These are phyloP conservation scores for Colletotrichum lindemuthianum DNA, from an alignment of 2,329 filamentous ascomycete genomes.

Conservation along the genomic window DNA sequence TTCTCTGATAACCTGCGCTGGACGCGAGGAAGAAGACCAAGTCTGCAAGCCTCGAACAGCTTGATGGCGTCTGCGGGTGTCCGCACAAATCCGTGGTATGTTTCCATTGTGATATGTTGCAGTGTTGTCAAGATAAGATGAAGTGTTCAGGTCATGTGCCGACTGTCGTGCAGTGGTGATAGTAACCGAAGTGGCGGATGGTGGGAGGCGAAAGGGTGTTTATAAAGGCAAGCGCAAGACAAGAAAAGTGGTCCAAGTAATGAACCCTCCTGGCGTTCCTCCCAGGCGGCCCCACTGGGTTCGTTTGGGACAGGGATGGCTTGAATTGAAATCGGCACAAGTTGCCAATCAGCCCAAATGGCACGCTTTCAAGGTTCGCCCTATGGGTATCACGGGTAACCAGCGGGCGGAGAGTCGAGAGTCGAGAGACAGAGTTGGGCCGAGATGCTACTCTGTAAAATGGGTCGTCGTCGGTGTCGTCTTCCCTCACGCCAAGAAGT, in stretches of 20 bases:
- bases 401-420: conserved; percentile 6
- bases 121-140: conserved; percentile 26
- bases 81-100: conserved; percentile 93
- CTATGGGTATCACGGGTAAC: conserved; percentile 13
- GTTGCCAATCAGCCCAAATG: conserved; percentile 13
- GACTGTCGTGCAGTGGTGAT: no score
- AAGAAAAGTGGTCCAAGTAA: not conserved
- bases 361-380: conserved; percentile 12
- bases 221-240: not conserved
- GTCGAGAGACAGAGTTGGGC: conserved; percentile 11
- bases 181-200: no score
- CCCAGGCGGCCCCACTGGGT: conserved; percentile 32
- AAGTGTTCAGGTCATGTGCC: not conserved
- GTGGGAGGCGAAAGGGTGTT: no score
- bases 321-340: conserved; percentile 30
- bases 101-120: conserved; percentile 78
- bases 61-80: conserved; percentile 98
- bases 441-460: conserved; percentile 22
- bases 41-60: conserved; percentile 94
- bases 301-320: conserved; percentile 27
- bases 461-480: conserved; percentile 10
- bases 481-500: conserved; percentile 30
- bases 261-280: conserved; percentile 29
- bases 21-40: conserved; percentile 89
- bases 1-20: conserved; percentile 95